Base-by-base conservation (phyloP, 2,329 filamentous ascomycete species). In the Hypomyces perniciosus region DNA sequence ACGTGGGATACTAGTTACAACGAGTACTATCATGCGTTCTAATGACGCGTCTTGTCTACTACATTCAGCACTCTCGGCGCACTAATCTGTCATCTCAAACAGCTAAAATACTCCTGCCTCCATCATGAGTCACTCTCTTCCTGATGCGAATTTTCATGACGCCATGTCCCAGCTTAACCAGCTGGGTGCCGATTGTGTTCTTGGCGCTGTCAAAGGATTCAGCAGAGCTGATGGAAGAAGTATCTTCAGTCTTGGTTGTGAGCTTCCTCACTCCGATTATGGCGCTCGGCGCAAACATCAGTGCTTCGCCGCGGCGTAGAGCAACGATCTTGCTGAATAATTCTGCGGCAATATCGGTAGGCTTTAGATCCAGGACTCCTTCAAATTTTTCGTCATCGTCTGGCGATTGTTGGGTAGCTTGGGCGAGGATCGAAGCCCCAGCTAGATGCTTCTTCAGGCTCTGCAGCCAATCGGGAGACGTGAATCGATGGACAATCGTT, bases 401-500 rank as follows among this genome's bases (percentile, higher is more conserved):
- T 4, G 13, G 39, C 2, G 8, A 8, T 31, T 26, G 9, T 4
- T n/a, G 29, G 35, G 27, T 46, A 12, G 26, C 13, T 9, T 34
- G 27, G 7, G 27, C 39, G 3, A 55, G 38, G 5, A 28, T 20
- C 1, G 55, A 57, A 1, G 60, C 61, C 1, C 59, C 64, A 0
- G 75, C 78, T 1, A 86, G 64, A 60, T 81, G 72, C 3, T 53
- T 52, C 48, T 61, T 62, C 4, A 75, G 58, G 0, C 71, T 70
- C 0, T 61, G 60, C 29, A 81, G 74, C 85, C 85, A 88, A 1
- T 75, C 74, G 0, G 85, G 85, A 0, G 79, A 84, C 0, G 74
- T 81, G 64, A 91, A 91, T 0, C 84, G 76, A 60, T 91, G 86
- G 0, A 90, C 81, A 12, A 90, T 74, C 0, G 81, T 86, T n/a